phyloP scores from a whole-genome alignment of 306 rosid species.

The Inga oerstediana region DNA sequence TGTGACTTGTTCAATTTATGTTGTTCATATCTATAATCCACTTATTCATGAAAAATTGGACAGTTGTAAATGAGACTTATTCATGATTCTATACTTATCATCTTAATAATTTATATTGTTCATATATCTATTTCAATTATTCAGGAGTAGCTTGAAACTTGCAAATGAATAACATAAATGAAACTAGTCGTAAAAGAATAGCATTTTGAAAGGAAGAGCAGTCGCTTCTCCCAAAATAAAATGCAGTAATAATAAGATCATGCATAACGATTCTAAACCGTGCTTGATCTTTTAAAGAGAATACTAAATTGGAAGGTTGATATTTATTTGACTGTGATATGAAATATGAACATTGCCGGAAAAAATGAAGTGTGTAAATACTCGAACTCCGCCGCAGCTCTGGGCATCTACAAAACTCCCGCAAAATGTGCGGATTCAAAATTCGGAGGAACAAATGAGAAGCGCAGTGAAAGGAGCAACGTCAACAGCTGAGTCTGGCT shows the following conservation, averaged over 20 bases:
- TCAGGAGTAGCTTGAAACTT: too few relatives aligned
- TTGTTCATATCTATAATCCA: too few relatives aligned
- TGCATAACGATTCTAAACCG: background rate
- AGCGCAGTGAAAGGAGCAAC: background rate
- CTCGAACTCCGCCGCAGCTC: conserved; percentile 28
- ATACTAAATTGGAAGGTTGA: background rate
- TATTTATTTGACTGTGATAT: conserved; percentile 32
- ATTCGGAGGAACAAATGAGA: background rate
- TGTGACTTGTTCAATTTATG: too few relatives aligned
- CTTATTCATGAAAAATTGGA: too few relatives aligned
- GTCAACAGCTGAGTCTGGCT: background rate
- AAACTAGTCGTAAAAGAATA: too few relatives aligned
- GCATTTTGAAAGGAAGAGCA: background rate
- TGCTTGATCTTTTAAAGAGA: background rate
- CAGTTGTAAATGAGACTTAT: too few relatives aligned
- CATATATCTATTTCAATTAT: too few relatives aligned
- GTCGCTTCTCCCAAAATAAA: background rate
- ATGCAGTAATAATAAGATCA: background rate
- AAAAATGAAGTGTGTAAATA: conserved; percentile 31
- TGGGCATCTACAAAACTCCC: conserved; percentile 50
- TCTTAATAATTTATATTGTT: too few relatives aligned
- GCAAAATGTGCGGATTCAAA: conserved; percentile 23
- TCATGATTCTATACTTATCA: too few relatives aligned
- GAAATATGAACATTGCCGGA: background rate
- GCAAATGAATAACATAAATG: too few relatives aligned